phyloP scores from a whole-genome alignment of 2,329 filamentous ascomycete genomes.

The Torrubiellomyces zombiae region DNA sequence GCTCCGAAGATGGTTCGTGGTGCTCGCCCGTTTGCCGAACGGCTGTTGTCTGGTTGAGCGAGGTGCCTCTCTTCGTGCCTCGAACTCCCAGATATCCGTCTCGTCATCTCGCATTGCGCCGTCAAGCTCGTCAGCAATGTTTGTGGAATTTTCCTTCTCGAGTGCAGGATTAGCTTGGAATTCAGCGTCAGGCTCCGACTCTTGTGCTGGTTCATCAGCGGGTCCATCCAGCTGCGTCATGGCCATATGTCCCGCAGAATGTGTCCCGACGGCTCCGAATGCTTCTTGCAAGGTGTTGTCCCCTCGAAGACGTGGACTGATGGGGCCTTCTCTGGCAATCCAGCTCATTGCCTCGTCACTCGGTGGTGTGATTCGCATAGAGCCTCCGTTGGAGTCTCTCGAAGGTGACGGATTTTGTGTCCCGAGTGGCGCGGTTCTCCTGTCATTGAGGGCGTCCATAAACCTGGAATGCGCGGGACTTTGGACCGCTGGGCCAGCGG shows the following conservation, averaged over 20 bases:
- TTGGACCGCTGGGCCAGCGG: conserved; percentile 11
- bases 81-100: conserved; percentile 40
- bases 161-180: too few relatives aligned
- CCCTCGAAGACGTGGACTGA: conserved; percentile 18
- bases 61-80: conserved; percentile 32
- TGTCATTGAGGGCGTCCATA: conserved; percentile 15
- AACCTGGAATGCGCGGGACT: conserved; percentile 15
- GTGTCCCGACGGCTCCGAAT: conserved; percentile 5
- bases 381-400: conserved; percentile 15
- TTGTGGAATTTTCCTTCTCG: too few relatives aligned
- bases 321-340: conserved; percentile 20
- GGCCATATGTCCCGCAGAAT: too few relatives aligned
- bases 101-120: conserved; percentile 18
- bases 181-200: too few relatives aligned
- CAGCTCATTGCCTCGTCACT: conserved; percentile 27
- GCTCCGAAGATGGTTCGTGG: conserved; percentile 8
- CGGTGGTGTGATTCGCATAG: conserved; percentile 13
- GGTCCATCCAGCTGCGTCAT: conserved; percentile 6
- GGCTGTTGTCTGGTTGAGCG: conserved; percentile 12
- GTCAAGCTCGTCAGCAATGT: conserved; percentile 1
- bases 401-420: conserved; percentile 4
- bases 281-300: conserved; percentile 17
- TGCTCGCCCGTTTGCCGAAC: conserved; percentile 11
- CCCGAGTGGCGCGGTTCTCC: conserved; percentile 6
- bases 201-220: conserved; percentile 7